Conservation (phyloP, 306 rosid species). For the Astragalus glycyphyllos region DNA sequence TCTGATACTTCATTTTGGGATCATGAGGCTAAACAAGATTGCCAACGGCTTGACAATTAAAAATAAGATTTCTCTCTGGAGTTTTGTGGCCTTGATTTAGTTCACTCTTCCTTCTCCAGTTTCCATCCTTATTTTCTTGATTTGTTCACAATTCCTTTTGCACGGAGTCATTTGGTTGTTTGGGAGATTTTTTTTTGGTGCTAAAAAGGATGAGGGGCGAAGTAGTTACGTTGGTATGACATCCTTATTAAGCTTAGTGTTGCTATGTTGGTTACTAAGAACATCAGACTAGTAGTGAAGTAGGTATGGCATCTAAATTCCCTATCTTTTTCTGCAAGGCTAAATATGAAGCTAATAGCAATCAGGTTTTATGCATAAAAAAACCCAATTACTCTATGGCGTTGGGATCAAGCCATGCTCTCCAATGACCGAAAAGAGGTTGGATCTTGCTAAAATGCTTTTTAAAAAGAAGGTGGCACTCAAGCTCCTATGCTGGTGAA, state of each 20-base stretch:
- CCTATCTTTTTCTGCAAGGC: neutral
- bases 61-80: slow-evolving; percentile 13
- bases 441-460: slow-evolving; percentile 8
- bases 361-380: slow-evolving; percentile 2
- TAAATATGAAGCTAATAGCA: slow-evolving; percentile 13
- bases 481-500: neutral
- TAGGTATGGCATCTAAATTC: neutral
- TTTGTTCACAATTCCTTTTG: slow-evolving; percentile 15
- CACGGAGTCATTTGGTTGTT: neutral
- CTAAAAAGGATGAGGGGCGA: neutral
- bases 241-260: neutral
- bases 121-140: neutral
- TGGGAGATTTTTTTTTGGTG: slow-evolving; percentile 6
- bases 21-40: slow-evolving; percentile 16
- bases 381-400: neutral
- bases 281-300: slow-evolving; percentile 1
- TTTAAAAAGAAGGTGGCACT: neutral
- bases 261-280: slow-evolving; percentile 22
- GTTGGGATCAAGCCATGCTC: neutral
- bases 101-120: neutral
- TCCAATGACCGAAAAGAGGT: neutral
- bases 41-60: neutral
- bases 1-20: slow-evolving; percentile 7
- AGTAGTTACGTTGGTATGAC: too few species aligned
- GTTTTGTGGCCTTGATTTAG: neutral